Conservation (phyloP, 192 early-diverging fungal species). For the Backusella luteola region DNA sequence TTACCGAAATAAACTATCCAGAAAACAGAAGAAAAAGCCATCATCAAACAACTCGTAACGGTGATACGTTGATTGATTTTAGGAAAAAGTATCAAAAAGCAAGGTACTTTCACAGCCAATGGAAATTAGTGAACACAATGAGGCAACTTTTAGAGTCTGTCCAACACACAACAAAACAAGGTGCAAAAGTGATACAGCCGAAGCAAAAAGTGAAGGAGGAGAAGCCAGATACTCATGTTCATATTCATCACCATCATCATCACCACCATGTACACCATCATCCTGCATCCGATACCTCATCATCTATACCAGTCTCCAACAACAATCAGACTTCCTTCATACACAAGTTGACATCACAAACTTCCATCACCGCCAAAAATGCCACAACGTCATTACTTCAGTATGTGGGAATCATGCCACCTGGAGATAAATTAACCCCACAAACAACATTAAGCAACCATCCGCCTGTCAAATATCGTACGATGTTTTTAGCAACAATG, state of each 20-base stretch:
- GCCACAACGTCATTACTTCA: background rate
- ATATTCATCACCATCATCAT: slow-evolving; percentile 13
- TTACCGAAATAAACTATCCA: background rate
- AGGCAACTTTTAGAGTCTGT: slow-evolving; percentile 9
- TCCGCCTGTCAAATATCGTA: background rate
- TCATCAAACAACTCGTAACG: background rate
- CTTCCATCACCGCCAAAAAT: background rate
- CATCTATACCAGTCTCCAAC: background rate
- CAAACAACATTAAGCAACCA: background rate
- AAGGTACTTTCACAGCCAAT: slow-evolving; percentile 14
- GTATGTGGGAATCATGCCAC: background rate
- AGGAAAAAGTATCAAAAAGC: background rate
- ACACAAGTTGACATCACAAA: background rate
- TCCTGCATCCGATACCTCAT: background rate
- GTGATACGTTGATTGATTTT: background rate
- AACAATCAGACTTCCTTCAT: background rate
- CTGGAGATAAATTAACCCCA: background rate
- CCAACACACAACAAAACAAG: background rate
- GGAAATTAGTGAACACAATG: background rate
- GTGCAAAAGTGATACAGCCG: background rate
- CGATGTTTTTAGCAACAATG: slow-evolving; percentile 5
- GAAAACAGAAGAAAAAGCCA: slow-evolving; percentile 9
- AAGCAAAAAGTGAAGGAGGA: background rate
- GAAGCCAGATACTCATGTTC: background rate
- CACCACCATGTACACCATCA: background rate